phyloP scores from a whole-genome alignment of 1,284 basidiomycete species.

The Ceratobasidium sp. region DNA sequence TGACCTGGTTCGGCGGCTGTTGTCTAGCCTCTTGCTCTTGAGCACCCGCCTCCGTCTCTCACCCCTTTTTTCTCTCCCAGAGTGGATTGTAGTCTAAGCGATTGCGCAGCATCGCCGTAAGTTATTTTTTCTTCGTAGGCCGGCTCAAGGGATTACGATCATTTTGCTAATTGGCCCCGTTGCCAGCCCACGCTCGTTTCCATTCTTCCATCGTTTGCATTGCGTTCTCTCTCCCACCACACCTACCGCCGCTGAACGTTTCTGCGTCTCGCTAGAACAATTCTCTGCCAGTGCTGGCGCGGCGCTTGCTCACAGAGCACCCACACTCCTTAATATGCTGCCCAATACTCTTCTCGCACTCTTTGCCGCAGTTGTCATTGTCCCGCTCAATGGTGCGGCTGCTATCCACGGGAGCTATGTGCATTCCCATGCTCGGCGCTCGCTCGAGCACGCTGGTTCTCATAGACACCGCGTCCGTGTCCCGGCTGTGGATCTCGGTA shows the following conservation, averaged over 20 bases:
- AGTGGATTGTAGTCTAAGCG: slow-evolving; percentile 23
- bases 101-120: slow-evolving; percentile 37
- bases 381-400: slow-evolving; percentile 17
- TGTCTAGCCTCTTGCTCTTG: neutral
- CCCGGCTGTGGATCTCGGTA: slow-evolving; percentile 25
- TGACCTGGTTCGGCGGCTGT: slow-evolving; percentile 11
- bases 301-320: slow-evolving; percentile 23
- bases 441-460: slow-evolving; percentile 4
- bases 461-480: neutral
- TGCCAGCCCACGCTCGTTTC: slow-evolving; percentile 40
- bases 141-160: neutral
- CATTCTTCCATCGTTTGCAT: slow-evolving; percentile 23
- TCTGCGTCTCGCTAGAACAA: slow-evolving; percentile 4
- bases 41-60: neutral
- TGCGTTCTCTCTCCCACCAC: slow-evolving; percentile 8
- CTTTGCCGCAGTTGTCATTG: slow-evolving; percentile 1
- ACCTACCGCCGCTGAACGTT: slow-evolving; percentile 4
- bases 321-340: slow-evolving; percentile 37
- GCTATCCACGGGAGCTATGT: slow-evolving; percentile 27
- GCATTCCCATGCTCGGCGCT: slow-evolving; percentile 37
- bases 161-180: slow-evolving; percentile 20
- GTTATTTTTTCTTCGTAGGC: neutral
- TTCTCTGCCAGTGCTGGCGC: slow-evolving; percentile 20
- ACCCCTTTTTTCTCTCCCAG: neutral
- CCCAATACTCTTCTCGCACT: slow-evolving; percentile 26